These are phyloP conservation scores for Cladophialophora bantiana DNA, from an alignment of 2,329 filamentous ascomycete species.

Conservation along the genomic window DNA sequence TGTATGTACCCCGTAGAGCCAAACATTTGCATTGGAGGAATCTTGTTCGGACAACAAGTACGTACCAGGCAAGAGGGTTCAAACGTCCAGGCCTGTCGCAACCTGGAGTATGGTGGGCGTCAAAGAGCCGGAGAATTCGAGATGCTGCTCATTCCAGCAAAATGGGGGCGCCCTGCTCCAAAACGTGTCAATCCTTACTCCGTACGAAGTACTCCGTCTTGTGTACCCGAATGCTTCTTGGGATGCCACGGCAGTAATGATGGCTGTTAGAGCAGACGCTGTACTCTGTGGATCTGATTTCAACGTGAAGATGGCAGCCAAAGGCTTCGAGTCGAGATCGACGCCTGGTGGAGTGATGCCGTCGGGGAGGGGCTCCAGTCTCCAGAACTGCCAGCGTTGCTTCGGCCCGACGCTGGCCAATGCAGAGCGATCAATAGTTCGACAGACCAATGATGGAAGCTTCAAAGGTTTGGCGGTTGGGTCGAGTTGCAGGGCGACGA, in stretches of 20 bases:
- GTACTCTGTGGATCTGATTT: neutral
- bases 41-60: neutral
- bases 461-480: neutral
- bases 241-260: constrained; percentile 8
- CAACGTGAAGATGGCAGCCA: neutral
- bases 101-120: neutral
- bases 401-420: constrained; percentile 20
- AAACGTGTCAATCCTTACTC: constrained; percentile 10
- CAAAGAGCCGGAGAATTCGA: neutral
- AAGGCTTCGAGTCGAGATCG: constrained; percentile 6
- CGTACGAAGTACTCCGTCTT: neutral
- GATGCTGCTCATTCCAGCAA: neutral
- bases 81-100: neutral
- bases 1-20: neutral
- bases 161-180: neutral
- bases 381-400: constrained; percentile 14
- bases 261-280: constrained; percentile 12
- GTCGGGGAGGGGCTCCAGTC: constrained; percentile 8
- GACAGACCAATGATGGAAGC: constrained; percentile 3
- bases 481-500: constrained; percentile 7
- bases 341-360: neutral
- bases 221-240: neutral
- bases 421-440: constrained; percentile 3
- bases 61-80: neutral
- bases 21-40: neutral